These are phyloP conservation scores for Colletotrichum salicis DNA, from an alignment of 2,329 filamentous ascomycete species.

Conservation along the genomic window DNA sequence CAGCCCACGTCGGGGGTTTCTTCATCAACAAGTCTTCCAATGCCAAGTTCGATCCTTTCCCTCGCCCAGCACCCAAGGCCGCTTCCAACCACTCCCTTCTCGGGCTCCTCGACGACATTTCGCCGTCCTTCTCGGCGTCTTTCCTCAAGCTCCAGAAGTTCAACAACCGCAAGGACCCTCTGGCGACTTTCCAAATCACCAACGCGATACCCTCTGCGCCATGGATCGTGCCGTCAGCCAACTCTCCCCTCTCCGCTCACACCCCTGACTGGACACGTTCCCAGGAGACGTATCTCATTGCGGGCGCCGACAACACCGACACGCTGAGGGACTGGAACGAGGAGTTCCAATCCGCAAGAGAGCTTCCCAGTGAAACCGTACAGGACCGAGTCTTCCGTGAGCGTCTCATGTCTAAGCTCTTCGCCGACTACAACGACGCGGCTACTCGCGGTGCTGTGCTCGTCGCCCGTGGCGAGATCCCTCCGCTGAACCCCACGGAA, in stretches of 20 bases:
- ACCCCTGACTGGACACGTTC: constrained; percentile 86
- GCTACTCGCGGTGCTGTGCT: constrained; percentile 91
- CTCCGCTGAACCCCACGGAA: constrained; percentile 94
- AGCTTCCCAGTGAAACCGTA: constrained; percentile 91
- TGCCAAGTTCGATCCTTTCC: constrained; percentile 91
- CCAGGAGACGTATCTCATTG: constrained; percentile 91
- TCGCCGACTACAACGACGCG: constrained; percentile 97
- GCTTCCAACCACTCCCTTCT: constrained; percentile 87
- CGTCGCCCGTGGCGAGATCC: constrained; percentile 91
- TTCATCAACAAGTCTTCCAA: constrained; percentile 97
- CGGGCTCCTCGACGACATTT: constrained; percentile 80
- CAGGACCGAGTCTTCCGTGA: constrained; percentile 97
- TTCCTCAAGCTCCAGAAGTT: constrained; percentile 85
- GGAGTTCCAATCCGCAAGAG: constrained; percentile 96
- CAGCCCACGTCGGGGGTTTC: constrained; percentile 92
- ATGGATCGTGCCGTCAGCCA: constrained; percentile 83
- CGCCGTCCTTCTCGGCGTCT: constrained; percentile 80
- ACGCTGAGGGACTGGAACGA: constrained; percentile 98
- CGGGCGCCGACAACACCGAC: constrained; percentile 92
- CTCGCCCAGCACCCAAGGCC: constrained; percentile 81
- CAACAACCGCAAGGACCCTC: constrained; percentile 85
- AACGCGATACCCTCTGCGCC: constrained; percentile 93
- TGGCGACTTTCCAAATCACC: constrained; percentile 94
- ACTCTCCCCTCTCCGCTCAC: constrained; percentile 74
- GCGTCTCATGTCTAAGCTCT: constrained; percentile 92